Conservation (phyloP, 106 monocot species). For the Hemerocallis citrina region DNA sequence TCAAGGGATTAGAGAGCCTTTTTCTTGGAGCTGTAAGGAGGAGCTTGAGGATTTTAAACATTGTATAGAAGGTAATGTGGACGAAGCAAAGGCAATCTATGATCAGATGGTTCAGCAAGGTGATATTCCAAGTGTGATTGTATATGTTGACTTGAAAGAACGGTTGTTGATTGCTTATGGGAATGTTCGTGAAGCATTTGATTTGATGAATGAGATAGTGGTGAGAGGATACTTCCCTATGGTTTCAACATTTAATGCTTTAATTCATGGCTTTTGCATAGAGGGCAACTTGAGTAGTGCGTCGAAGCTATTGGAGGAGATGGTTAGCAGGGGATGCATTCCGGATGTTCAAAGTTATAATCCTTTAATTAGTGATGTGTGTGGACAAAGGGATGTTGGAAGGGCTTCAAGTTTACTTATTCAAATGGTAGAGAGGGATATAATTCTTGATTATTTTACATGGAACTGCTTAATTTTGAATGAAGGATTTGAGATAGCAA, state of each 20-base stretch:
- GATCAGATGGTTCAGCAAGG: constrained; percentile 54
- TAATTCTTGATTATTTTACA: constrained; percentile 26
- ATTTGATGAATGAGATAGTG: constrained; percentile 64
- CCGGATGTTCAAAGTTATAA: constrained; percentile 36
- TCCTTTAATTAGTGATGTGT: constrained; percentile 32
- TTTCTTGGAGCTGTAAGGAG: constrained; percentile 49
- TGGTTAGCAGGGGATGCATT: constrained; percentile 41
- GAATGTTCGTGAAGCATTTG: constrained; percentile 33
- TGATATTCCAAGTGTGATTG: constrained; percentile 28
- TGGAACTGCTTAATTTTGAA: constrained; percentile 35
- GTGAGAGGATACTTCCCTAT: constrained; percentile 30
- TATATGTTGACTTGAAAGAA: constrained; percentile 36
- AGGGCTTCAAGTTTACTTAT: constrained; percentile 36
- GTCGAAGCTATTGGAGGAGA: constrained; percentile 46
- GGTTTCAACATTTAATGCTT: constrained; percentile 39
- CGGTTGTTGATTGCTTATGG: constrained; percentile 20
- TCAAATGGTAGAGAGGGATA: constrained; percentile 22
- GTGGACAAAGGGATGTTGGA: constrained; percentile 19
- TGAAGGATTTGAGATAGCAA: too few species aligned
- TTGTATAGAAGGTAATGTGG: constrained; percentile 27
- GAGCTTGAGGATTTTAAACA: constrained; percentile 32
- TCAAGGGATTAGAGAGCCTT: constrained; percentile 33
- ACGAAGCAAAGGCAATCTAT: constrained; percentile 39
- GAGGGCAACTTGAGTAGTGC: constrained; percentile 35
- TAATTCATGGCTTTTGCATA: constrained; percentile 42